These are phyloP conservation scores for Trichoderma gamsii DNA, from an alignment of 495 filamentous ascomycete species.

Conservation along the genomic window DNA sequence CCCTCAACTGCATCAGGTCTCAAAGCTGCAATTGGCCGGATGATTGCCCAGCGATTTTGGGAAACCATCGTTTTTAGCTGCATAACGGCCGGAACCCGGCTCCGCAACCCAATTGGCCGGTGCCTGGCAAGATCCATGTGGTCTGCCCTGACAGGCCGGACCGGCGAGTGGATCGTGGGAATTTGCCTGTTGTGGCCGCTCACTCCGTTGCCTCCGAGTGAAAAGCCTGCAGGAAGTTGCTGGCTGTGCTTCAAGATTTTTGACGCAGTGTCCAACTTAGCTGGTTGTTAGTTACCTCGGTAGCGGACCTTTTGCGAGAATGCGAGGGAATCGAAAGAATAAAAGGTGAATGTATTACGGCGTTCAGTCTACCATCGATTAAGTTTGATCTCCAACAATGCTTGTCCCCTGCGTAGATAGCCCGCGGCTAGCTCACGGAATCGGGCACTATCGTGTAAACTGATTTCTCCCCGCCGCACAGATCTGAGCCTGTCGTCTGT, in stretches of 20 bases:
- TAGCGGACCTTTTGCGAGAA: neutral
- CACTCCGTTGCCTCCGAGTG: constrained; percentile 2
- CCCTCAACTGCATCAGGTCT: neutral
- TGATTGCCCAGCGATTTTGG: neutral
- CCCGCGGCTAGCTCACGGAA: neutral
- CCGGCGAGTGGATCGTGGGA: constrained; percentile 5
- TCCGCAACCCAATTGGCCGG: constrained; percentile 1
- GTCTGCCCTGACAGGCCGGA: constrained; percentile 14
- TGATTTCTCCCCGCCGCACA: neutral
- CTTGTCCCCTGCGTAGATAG: neutral
- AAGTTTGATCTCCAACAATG: neutral
- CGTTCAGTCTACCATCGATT: neutral
- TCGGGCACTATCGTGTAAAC: neutral
- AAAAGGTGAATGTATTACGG: no score
- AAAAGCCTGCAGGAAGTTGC: neutral
- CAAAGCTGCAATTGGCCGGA: neutral
- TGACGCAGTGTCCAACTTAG: neutral
- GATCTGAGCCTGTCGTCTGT: neutral
- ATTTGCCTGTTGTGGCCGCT: neutral
- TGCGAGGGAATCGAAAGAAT: no score
- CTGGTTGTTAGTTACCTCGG: neutral
- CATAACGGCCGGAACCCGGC: neutral
- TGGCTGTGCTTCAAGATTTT: neutral
- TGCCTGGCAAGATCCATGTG: constrained; percentile 16
- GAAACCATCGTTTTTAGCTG: constrained; percentile 2